Conservation (phyloP, 257 asterid genomes). For the Voacanga thouarsii region DNA sequence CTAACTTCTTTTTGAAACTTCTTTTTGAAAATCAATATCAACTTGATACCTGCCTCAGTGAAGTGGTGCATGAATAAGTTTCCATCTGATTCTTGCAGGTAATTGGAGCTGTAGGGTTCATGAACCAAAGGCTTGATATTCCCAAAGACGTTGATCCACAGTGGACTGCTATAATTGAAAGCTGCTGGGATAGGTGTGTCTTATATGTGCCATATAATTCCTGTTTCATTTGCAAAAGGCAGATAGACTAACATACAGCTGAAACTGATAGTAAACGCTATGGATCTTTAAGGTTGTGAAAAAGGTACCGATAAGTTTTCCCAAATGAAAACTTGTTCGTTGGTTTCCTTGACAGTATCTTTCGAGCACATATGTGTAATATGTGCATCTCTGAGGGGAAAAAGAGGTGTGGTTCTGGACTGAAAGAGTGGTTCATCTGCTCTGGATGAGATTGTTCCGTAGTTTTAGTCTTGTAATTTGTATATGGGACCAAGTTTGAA, state of each 20-base stretch:
- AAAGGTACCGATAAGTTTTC: not conserved
- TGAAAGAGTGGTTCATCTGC: not conserved
- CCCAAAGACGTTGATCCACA: slow-evolving; percentile 71
- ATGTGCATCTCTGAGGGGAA: not conserved
- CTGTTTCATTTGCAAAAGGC: not conserved
- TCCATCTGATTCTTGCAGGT: slow-evolving; percentile 48
- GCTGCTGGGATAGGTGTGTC: slow-evolving; percentile 83
- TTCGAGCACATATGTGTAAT: not conserved
- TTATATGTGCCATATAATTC: slow-evolving; percentile 3
- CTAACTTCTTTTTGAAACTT: slow-evolving; percentile 2
- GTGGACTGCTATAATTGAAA: slow-evolving; percentile 81
- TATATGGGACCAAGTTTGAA: not conserved
- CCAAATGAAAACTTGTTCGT: not conserved
- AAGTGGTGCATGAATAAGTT: slow-evolving; percentile 1
- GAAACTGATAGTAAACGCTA: not conserved
- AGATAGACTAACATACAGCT: not conserved
- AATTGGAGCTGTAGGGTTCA: slow-evolving; percentile 96
- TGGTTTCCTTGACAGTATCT: too few relatives aligned
- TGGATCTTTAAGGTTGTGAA: not conserved
- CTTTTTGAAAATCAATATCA: not conserved
- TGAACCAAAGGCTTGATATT: slow-evolving; percentile 81
- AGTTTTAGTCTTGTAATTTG: not conserved
- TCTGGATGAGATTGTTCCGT: not conserved
- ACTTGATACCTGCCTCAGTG: not conserved
- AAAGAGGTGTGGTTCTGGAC: not conserved